Conservation (phyloP, 257 asterid species). For the Eucommia ulmoides region DNA sequence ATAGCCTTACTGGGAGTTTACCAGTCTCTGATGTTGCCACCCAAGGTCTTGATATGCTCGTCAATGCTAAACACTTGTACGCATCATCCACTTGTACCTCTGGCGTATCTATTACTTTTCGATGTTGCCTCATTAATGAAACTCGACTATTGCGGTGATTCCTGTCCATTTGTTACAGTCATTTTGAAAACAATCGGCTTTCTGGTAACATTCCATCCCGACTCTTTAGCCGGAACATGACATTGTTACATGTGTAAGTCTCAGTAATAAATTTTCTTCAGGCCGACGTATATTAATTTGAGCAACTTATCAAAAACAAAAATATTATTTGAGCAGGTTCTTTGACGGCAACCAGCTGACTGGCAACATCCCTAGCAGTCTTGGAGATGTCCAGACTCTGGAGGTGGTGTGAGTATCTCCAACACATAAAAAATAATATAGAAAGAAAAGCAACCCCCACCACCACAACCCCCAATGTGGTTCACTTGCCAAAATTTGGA, state of each 20-base stretch:
- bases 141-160: no score
- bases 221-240: conserved; percentile 47
- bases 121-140: no score
- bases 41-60: conserved; percentile 91
- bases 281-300: no score
- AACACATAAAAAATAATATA: no score
- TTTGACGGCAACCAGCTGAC: conserved; percentile 50
- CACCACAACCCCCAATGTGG: no score
- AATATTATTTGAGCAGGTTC: conserved; percentile 43
- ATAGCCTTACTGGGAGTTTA: conserved; percentile 55
- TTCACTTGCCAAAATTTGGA: no score
- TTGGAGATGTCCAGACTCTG: conserved; percentile 43
- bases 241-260: conserved; percentile 78
- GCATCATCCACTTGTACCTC: conserved; percentile 7
- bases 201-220: conserved; percentile 62
- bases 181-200: conserved; percentile 65
- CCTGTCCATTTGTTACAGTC: conserved; percentile 34
- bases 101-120: neutral
- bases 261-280: neutral
- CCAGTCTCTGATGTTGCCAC: conserved; percentile 58
- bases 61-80: conserved; percentile 65
- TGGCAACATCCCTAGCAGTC: conserved; percentile 60
- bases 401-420: conserved; percentile 83
- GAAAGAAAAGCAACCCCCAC: no score
- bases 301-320: no score